Percentiles rank a stretch among this genome's conserved stretches.
These are phyloP conservation scores for Inga laurina DNA, from an alignment of 306 rosid genomes.

Conservation along the genomic window DNA sequence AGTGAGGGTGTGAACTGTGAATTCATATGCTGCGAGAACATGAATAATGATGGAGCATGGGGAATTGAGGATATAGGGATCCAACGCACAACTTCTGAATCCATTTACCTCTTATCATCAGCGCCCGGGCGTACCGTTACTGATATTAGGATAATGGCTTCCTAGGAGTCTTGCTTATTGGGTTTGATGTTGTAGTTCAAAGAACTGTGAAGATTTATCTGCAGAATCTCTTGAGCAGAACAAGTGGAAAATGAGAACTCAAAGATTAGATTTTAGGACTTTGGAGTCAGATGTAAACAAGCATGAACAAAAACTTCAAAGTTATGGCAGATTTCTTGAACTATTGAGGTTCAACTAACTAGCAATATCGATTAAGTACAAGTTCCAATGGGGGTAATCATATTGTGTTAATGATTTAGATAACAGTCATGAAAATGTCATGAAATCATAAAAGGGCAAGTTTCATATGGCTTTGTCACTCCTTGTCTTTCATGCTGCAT, in stretches of 20 bases:
- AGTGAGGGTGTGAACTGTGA: not conserved
- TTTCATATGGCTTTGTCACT: constrained; percentile 28
- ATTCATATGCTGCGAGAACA: not conserved
- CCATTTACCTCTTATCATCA: not conserved
- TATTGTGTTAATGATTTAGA: not conserved
- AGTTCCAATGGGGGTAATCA: not conserved
- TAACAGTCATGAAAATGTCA: not conserved
- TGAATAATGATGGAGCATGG: not conserved
- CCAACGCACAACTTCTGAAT: not conserved
- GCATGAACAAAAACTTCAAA: not conserved
- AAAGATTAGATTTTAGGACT: not conserved
- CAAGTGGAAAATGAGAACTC: not conserved
- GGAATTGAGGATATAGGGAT: not conserved
- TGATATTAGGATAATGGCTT: not conserved
- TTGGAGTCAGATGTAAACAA: not conserved
- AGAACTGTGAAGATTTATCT: not conserved
- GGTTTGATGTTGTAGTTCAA: not conserved
- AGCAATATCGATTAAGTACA: not conserved
- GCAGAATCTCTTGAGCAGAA: not conserved
- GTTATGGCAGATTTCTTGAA: not conserved
- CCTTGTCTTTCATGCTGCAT: constrained; percentile 6
- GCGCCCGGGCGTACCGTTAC: not conserved
- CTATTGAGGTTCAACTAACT: not conserved
- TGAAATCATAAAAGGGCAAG: not conserved
- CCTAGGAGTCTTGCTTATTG: not conserved